Evolutionary conservation across 306 rosid genomes (phyloP).

Genomic region (Quercus gilva): DNA sequence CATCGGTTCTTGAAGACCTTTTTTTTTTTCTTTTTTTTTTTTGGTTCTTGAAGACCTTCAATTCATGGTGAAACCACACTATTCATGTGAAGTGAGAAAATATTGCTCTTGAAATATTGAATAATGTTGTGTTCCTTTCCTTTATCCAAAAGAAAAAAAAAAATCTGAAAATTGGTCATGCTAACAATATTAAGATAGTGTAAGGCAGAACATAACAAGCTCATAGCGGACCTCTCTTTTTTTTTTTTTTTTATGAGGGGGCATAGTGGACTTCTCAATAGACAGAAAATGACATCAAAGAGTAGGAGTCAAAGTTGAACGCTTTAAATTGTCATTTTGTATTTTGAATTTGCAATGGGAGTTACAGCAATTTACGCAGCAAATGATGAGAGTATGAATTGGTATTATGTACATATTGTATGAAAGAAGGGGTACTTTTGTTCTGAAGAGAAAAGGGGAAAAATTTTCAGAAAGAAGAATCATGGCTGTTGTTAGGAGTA

Average conservation of each 20-base stretch:
- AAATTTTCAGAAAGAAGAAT: neutral
- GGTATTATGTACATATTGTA: neutral
- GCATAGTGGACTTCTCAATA: neutral
- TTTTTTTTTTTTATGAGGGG: too few species aligned
- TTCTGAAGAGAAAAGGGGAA: neutral
- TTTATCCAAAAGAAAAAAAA: too few species aligned
- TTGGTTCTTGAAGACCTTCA: too few species aligned
- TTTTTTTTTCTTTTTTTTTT: too few species aligned
- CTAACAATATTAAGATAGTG: neutral
- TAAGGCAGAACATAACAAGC: neutral
- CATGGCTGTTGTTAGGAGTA: slow-evolving; percentile 11
- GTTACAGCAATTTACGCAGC: neutral
- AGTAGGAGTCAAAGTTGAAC: neutral
- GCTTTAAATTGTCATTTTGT: neutral
- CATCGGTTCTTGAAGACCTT: too few species aligned
- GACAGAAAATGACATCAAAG: neutral
- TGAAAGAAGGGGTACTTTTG: neutral
- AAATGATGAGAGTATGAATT: neutral
- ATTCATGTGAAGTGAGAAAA: too few species aligned
- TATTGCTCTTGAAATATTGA: too few species aligned
- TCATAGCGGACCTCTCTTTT: neutral
- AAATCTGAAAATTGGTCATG: too few species aligned
- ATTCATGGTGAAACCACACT: too few species aligned
- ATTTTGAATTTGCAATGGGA: neutral
- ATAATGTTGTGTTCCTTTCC: too few species aligned